These are phyloP conservation scores for Penicillium sp. DNA, from an alignment of 2,329 filamentous ascomycete genomes.

Conservation along the genomic window DNA sequence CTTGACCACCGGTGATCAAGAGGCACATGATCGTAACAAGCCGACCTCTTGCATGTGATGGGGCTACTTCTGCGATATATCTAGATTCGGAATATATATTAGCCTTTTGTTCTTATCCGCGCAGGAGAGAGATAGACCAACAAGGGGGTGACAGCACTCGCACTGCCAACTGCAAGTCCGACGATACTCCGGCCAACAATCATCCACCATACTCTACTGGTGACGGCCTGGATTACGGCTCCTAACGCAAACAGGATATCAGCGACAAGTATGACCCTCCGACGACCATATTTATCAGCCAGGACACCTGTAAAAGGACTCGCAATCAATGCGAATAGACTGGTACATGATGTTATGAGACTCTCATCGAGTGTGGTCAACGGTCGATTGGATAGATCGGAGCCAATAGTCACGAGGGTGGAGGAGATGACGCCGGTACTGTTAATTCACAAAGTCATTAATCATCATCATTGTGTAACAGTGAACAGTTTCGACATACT, in stretches of 20 bases:
- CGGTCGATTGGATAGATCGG: slow-evolving; percentile 52
- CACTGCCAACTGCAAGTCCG: slow-evolving; percentile 48
- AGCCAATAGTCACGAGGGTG: slow-evolving; percentile 56
- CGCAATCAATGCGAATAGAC: slow-evolving; percentile 57
- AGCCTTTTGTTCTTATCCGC: not conserved
- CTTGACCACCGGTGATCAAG: slow-evolving; percentile 84
- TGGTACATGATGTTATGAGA: slow-evolving; percentile 59
- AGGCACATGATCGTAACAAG: slow-evolving; percentile 79
- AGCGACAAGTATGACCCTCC: slow-evolving; percentile 48
- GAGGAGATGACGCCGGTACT: slow-evolving; percentile 62
- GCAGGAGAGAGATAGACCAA: slow-evolving; percentile 30
- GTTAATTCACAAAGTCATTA: slow-evolving; percentile 23
- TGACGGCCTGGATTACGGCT: slow-evolving; percentile 44
- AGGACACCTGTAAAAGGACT: slow-evolving; percentile 56
- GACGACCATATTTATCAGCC: slow-evolving; percentile 51
- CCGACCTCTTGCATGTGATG: slow-evolving; percentile 71
- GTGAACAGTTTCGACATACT: slow-evolving; percentile 40
- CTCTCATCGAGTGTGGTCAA: slow-evolving; percentile 58
- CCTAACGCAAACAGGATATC: slow-evolving; percentile 48
- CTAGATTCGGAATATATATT: slow-evolving; percentile 24
- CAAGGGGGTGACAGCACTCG: slow-evolving; percentile 77
- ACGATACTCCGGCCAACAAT: slow-evolving; percentile 48
- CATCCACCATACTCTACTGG: slow-evolving; percentile 46
- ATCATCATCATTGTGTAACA: not conserved
- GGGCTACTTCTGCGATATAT: slow-evolving; percentile 84